Evolutionary conservation across 31 red algal species (phyloP), one percentile per base, ranked within the genome.

Genomic region (Odonthalia washingtoniensis): DNA sequence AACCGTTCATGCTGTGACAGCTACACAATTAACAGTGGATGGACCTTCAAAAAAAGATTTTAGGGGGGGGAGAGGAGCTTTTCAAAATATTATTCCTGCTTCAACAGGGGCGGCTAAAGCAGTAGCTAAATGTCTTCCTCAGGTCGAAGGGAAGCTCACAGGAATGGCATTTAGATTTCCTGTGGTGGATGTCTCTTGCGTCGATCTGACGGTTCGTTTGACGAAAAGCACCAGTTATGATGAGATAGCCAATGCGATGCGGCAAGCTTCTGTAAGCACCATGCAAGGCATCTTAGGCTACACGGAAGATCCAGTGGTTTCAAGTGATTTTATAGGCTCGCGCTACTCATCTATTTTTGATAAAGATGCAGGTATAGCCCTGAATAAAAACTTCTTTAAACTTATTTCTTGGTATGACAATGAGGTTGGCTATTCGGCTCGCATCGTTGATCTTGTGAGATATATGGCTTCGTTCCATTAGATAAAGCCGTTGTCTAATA

Each of bases 1-100:
- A 40, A 96, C 94, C 3, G 94, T 91, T 21, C 94, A 96, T 72
- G 93, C 94, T 24, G 91, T 92, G 44, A 96, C 94, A n/a, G 91
- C 84, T 34, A 89, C 91, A 43, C 94, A 96, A 87, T 44, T 78
- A 45, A 74, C 91, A 38, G 78, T 94, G 53, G 94, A 96, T 88
- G 94, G 90, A 5, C 85, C 68, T 32, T 67, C 64, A 30, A 91
- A 96, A 72, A 88, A 92, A 53, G 94, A 96, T 46, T 44, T 34
- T 32, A 32, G 72, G 32, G 37, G 72, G 38, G 72, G 37, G 27
- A 32, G 72, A 38, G 77, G 42, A 28, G 77, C 77, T 65, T 35
- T 30, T 31, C 63, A 88, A 30, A 88, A 88, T 52, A 88, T 88
- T 64, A 82, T 88, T 77, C 85, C 85, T n/a, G 43, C 85, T 57